Evolutionary conservation across 192 early-diverging fungal species (phyloP).

Genomic region (Mycoemilia scoparia): DNA sequence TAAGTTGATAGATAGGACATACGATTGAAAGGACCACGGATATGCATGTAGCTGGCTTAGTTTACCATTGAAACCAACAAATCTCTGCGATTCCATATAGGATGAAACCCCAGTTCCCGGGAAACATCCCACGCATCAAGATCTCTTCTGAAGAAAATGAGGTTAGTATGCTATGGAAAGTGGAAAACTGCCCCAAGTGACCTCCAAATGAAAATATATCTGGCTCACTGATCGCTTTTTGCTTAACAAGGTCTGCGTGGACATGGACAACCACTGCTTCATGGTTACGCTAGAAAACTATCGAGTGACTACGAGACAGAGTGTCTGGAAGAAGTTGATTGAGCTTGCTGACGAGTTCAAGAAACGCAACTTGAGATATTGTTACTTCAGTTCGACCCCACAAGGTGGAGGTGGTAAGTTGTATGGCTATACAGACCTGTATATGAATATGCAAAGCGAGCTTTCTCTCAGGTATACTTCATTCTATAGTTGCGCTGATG

Average conservation of each 20-base stretch:
- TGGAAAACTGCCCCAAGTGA: not conserved
- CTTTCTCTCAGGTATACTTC: constrained; percentile 1
- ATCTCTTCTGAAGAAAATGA: constrained; percentile 44
- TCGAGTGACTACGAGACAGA: constrained; percentile 35
- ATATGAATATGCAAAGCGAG: not conserved
- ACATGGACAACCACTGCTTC: constrained; percentile 51
- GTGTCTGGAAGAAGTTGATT: constrained; percentile 48
- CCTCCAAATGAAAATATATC: no score
- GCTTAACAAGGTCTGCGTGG: constrained; percentile 29
- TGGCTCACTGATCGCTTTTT: no score
- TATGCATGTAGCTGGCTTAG: not conserved
- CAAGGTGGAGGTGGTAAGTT: constrained; percentile 76
- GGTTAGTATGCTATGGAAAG: constrained; percentile 5
- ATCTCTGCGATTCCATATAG: no score
- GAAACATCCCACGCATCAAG: constrained; percentile 51
- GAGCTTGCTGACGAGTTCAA: constrained; percentile 34
- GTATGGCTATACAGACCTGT: constrained; percentile 16
- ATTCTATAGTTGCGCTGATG: constrained; percentile 83
- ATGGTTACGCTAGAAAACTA: constrained; percentile 48
- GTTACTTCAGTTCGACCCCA: constrained; percentile 68
- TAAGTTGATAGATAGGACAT: constrained; percentile 5
- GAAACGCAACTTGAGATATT: constrained; percentile 35
- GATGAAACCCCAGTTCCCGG: constrained; percentile 53
- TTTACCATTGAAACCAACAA: not conserved
- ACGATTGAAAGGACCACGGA: not conserved